Evolutionary conservation across 129 eudicot species (phyloP), one percentile per base, ranked within the genome.

Genomic region (Erigeron canadensis): DNA sequence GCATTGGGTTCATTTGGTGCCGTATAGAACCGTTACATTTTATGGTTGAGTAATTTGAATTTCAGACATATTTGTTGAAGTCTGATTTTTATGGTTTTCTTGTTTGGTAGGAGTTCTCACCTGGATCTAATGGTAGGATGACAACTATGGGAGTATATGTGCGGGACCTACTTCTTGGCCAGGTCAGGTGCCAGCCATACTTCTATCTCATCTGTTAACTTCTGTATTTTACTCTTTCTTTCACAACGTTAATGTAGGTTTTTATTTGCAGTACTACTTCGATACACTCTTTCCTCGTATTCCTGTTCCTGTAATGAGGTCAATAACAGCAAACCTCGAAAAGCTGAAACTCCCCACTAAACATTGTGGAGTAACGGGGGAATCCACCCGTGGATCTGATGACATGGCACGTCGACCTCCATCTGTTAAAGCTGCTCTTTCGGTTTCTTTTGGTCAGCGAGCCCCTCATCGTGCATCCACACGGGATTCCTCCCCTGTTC

Each of bases 391-490:
- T 70, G 91, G 90, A 16, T 85, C 97, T 22, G 99, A 94, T 21
- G 99, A 94, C 79, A 89, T 96, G 65, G 93, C 97, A 0, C 89
- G 99, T 23, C 84, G 99, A 34, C 99, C 99, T 0, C 99, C 97
- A 61, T 94, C 99, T 50, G 99, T 94, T 38, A 94, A 94, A 79
- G 99, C 99, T 17, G 81, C 99, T 1, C 97, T 94, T 55, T 94
- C 99, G 1, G 99, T 94, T 54, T 94, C 99, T n/a, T 94, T 94
- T 45, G 99, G 99, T 63, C 99, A 94, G 78, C 96, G 99, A 45
- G 99, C 99, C 59, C 99, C 99, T 62, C 99, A 94, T 63, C 99
- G 99, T 53, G 93, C 99, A 57, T 94, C 97, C 62, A 94, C 99
- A 71, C 67, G 99, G 74, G 99, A 84, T 78, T 94, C 99, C n/a